Evolutionary conservation across 176 grass and related monocot species (phyloP).

Genomic region (Ampelocalamus luodianensis): DNA sequence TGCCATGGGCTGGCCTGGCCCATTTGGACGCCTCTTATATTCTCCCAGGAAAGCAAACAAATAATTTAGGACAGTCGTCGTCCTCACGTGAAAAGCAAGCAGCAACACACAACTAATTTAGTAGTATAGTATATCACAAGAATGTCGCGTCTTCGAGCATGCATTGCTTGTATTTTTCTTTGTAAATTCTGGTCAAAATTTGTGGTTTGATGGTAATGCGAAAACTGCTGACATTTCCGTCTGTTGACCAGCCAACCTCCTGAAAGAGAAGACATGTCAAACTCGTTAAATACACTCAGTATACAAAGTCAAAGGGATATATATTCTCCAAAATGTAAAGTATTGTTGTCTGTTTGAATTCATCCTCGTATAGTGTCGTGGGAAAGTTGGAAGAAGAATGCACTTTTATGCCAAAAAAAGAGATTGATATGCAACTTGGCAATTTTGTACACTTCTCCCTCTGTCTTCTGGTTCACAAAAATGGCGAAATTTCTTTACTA

Average conservation of each 20-base stretch:
- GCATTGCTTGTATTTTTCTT: background rate
- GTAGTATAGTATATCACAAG: background rate
- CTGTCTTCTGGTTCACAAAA: background rate
- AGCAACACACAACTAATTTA: too few relatives aligned
- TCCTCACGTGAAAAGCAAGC: background rate
- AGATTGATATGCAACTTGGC: background rate
- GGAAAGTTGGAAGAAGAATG: background rate
- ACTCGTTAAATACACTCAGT: background rate
- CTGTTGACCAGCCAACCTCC: background rate
- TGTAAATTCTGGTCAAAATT: background rate
- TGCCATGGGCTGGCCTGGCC: too few relatives aligned
- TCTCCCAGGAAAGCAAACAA: too few relatives aligned
- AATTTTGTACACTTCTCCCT: background rate
- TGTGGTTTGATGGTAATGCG: background rate
- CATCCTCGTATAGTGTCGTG: too few relatives aligned
- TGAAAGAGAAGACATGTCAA: background rate
- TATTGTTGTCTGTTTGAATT: background rate
- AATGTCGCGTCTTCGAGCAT: background rate
- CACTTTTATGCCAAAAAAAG: too few relatives aligned
- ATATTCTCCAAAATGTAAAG: background rate
- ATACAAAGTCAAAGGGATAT: conserved; percentile 2
- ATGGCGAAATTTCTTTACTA: background rate
- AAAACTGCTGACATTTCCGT: background rate
- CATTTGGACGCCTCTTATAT: too few relatives aligned
- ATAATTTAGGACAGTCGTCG: background rate